Evolutionary conservation across 2,329 filamentous ascomycete genomes (phyloP), one percentile per base, ranked within the genome.

Genomic region (Teratosphaeria gauchensis): DNA sequence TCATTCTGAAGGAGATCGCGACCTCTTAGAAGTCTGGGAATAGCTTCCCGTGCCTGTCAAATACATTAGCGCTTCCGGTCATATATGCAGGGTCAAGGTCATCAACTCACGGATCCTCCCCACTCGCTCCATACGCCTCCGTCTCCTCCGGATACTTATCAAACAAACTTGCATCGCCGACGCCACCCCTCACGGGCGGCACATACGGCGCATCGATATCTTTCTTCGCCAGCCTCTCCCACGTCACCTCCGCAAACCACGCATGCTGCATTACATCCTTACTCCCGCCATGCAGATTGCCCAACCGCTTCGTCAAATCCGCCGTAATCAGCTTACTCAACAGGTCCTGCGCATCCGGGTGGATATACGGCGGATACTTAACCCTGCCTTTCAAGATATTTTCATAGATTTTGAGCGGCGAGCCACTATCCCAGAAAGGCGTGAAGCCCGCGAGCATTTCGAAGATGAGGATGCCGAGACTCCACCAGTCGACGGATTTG

Each of bases 401-500:
- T 78, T 99, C 94, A 77, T 99, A 99, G 70, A 99, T 99, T 77
- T 96, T 96, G 84, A 99, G 95, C 2, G 94, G 92, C 52, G 90
- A 96, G 58, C 92, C 94, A 68, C 89, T 90, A 74, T 99, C 94
- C 92, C 94, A 99, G 79, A 99, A 99, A 4, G 94, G 94, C 4
- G 94, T 99, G 76, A 96, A 99, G 31, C 94, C 94, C 72, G 94
- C 97, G 42, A 99, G 84, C 94, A 99, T 99, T 80, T 99, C 94
- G 74, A 96, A 99, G 74, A 99, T 97, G 67, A 99, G 79, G 72
- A 99, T 97, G 53, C 94, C 94, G 59, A 99, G 82, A 56, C 92
- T 97, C 94, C 94, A 99, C 94, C 94, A 99, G 73, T 99, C 94
- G 19, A 99, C 94, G 48, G 92, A 96, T 75, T 97, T 99, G 80